Percentiles rank a stretch among this genome's conserved stretches.
phyloP scores from a whole-genome alignment of 192 early-diverging fungal genomes.

The Podochytrium sp. region DNA sequence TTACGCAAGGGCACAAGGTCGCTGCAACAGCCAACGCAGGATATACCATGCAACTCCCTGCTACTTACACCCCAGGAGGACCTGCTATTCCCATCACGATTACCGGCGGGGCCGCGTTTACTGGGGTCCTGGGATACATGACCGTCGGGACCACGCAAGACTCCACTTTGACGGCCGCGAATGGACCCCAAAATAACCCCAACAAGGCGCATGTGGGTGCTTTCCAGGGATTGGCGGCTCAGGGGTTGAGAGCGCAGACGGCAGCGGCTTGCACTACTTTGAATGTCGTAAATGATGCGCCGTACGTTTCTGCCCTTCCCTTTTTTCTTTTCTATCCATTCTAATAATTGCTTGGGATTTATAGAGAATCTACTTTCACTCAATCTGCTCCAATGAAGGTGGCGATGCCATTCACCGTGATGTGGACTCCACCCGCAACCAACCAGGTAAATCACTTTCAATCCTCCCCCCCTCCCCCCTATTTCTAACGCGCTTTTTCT shows the following conservation, averaged over 20 bases:
- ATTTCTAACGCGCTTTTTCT: too few species aligned
- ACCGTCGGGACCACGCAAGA: conserved; percentile 31
- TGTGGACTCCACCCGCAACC: conserved; percentile 25
- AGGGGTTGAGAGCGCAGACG: conserved; percentile 43
- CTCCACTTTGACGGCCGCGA: conserved; percentile 8
- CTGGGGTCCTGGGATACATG: conserved; percentile 39
- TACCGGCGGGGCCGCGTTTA: neutral
- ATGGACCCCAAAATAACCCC: neutral
- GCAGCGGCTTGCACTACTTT: conserved; percentile 32
- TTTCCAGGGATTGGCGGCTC: conserved; percentile 3
- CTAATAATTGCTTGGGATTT: too few species aligned
- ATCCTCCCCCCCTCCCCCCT: too few species aligned
- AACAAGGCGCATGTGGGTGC: neutral
- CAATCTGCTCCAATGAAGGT: conserved; percentile 21
- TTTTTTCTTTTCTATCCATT: too few species aligned
- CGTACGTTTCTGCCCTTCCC: too few species aligned
- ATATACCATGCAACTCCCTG: conserved; percentile 2
- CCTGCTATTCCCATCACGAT: conserved; percentile 21
- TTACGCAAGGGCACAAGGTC: neutral
- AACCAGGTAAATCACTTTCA: too few species aligned
- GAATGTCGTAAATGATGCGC: conserved; percentile 31
- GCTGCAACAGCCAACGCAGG: neutral
- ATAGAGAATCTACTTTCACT: conserved; percentile 41
- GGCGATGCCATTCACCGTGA: neutral
- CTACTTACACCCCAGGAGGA: conserved; percentile 31